Conservation (phyloP, 768 basidiomycete genomes). For the Mycena belliarum region DNA sequence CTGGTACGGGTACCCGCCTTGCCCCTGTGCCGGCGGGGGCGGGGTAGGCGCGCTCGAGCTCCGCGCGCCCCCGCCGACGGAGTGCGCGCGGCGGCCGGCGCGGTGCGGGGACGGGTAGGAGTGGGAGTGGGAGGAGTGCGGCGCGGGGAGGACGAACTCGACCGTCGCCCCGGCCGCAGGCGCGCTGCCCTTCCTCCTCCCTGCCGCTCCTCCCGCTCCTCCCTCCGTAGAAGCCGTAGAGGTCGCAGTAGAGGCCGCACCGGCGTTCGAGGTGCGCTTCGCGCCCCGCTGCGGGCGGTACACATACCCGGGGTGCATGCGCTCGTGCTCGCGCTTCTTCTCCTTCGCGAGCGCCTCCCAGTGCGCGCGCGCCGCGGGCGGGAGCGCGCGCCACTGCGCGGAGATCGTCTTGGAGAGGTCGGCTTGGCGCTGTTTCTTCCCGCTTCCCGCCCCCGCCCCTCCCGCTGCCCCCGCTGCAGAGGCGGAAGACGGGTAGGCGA, state of each 20-base stretch:
- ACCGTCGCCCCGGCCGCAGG: background rate
- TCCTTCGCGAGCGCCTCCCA: conserved; percentile 81
- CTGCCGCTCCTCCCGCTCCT: no score
- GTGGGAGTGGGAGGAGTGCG: conserved; percentile 25
- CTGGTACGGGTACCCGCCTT: no score
- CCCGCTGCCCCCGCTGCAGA: no score
- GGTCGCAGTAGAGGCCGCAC: background rate
- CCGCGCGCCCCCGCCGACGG: conserved; percentile 32
- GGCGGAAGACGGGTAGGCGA: no score
- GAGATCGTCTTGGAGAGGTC: conserved; percentile 83
- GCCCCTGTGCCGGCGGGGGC: no score
- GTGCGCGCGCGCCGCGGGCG: conserved; percentile 65
- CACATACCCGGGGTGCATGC: conserved; percentile 74
- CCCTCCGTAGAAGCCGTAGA: no score
- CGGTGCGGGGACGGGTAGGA: no score
- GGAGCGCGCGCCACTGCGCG: conserved; percentile 75
- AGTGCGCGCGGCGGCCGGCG: no score
- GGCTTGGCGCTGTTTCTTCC: conserved; percentile 75
- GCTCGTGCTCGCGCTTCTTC: conserved; percentile 79
- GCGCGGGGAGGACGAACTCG: conserved; percentile 16
- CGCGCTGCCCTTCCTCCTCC: no score
- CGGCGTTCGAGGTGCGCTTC: conserved; percentile 37
- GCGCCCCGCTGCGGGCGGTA: conserved; percentile 69
- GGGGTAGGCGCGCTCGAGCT: conserved; percentile 65
- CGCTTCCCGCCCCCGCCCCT: no score